phyloP scores from a whole-genome alignment of 192 early-diverging fungal species.

The Podila minutissima region DNA sequence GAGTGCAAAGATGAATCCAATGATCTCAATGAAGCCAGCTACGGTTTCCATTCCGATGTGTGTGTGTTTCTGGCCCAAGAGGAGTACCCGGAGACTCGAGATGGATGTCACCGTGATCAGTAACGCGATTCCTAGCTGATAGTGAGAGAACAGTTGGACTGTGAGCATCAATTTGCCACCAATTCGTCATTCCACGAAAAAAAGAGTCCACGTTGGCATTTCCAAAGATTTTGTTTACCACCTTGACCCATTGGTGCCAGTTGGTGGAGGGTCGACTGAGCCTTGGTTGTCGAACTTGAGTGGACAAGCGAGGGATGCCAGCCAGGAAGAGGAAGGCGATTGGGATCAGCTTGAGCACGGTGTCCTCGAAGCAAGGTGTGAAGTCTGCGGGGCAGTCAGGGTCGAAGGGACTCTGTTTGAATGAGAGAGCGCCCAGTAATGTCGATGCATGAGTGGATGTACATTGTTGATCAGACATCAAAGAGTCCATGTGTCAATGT shows the following conservation, averaged over 20 bases:
- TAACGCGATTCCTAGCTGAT: not conserved
- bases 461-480: too few species aligned
- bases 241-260: slow-evolving; percentile 31
- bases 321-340: slow-evolving; percentile 15
- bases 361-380: slow-evolving; percentile 55
- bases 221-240: not conserved
- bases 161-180: not conserved
- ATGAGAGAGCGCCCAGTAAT: too few species aligned
- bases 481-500: too few species aligned
- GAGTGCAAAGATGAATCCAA: slow-evolving; percentile 31
- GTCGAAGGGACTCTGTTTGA: slow-evolving; percentile 44
- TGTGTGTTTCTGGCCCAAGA: not conserved
- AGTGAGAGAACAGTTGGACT: not conserved
- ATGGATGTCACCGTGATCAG: slow-evolving; percentile 3
- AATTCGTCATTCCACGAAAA: not conserved
- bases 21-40: slow-evolving; percentile 8
- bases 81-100: not conserved
- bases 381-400: slow-evolving; percentile 48
- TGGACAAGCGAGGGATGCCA: slow-evolving; percentile 17
- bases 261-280: slow-evolving; percentile 13
- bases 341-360: slow-evolving; percentile 15
- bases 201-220: not conserved
- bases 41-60: slow-evolving; percentile 15
- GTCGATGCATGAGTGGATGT: too few species aligned
- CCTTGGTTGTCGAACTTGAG: slow-evolving; percentile 5